These are phyloP conservation scores for Cryptosporidium andersoni DNA, from an alignment of 169 alveolate species.

Conservation along the genomic window DNA sequence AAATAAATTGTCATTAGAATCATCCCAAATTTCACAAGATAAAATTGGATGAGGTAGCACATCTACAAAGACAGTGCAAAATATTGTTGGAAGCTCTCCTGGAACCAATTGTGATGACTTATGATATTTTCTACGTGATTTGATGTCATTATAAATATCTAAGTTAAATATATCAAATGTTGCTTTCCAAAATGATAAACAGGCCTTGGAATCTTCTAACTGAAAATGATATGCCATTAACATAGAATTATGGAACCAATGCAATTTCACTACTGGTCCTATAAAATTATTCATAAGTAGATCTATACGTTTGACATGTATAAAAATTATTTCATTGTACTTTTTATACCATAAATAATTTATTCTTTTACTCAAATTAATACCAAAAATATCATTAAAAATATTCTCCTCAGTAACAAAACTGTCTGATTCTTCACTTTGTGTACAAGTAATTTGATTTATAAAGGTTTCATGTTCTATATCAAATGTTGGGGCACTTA, in stretches of 20 bases:
- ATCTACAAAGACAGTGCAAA: conserved; percentile 8
- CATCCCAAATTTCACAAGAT: conserved; percentile 2
- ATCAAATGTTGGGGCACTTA: conserved; percentile 50
- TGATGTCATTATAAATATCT: conserved; percentile 45
- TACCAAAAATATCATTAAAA: conserved; percentile 26
- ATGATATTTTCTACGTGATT: conserved; percentile 13
- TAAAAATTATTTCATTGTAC: conserved; percentile 5
- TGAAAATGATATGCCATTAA: background rate
- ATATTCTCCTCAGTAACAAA: background rate
- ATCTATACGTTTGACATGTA: background rate
- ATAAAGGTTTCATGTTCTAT: background rate
- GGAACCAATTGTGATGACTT: background rate
- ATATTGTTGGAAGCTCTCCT: background rate
- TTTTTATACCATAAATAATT: conserved; percentile 29
- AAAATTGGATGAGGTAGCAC: conserved; percentile 17
- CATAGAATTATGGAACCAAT: conserved; percentile 25
- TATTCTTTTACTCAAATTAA: conserved; percentile 28
- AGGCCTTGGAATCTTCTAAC: background rate
- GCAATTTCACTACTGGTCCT: too few species aligned
- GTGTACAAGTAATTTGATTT: background rate
- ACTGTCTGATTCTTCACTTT: background rate
- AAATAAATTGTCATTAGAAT: background rate
- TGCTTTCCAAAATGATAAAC: conserved; percentile 40
- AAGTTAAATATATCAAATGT: conserved; percentile 22
- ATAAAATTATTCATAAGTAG: background rate